A percentile compares a stretch with the other conserved stretches of the same genome.
phyloP scores from a whole-genome alignment of 2,329 filamentous ascomycete genomes.

The Colletotrichum sp. region DNA sequence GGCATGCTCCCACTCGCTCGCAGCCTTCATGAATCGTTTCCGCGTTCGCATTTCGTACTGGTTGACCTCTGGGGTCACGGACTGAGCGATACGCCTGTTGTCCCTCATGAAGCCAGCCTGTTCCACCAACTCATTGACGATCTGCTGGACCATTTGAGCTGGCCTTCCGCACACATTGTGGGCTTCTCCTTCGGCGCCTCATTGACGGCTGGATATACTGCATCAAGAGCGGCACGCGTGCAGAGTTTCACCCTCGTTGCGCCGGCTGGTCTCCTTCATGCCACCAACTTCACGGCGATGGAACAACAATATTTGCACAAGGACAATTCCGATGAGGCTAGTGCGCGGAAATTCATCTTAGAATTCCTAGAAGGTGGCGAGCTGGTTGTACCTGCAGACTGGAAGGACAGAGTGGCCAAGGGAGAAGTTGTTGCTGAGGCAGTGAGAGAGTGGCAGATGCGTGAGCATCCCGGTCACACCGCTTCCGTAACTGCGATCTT shows the following conservation, averaged over 20 bases:
- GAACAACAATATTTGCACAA: slow-evolving; percentile 27
- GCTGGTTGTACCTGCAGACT: slow-evolving; percentile 44
- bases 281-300: slow-evolving; percentile 27
- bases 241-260: slow-evolving; percentile 45
- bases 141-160: slow-evolving; percentile 42
- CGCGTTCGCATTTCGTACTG: slow-evolving; percentile 42
- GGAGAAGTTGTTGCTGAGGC: slow-evolving; percentile 52
- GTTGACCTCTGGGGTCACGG: slow-evolving; percentile 60
- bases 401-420: slow-evolving; percentile 41
- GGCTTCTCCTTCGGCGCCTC: slow-evolving; percentile 55
- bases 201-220: slow-evolving; percentile 40
- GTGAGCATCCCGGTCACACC: slow-evolving; percentile 46
- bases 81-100: slow-evolving; percentile 49
- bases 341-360: slow-evolving; percentile 38
- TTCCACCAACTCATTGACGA: slow-evolving; percentile 46
- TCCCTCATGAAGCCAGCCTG: slow-evolving; percentile 40
- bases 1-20: slow-evolving; percentile 47
- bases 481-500: slow-evolving; percentile 50
- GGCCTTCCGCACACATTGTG: slow-evolving; percentile 47
- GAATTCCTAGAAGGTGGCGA: slow-evolving; percentile 46
- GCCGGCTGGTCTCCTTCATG: slow-evolving; percentile 46
- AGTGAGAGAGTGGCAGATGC: slow-evolving; percentile 51
- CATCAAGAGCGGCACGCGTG: slow-evolving; percentile 30
- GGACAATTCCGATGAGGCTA: slow-evolving; percentile 29
- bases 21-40: slow-evolving; percentile 35